Conservation (phyloP, 2,329 filamentous ascomycete species). For the Ceratocystis smalleyi region DNA sequence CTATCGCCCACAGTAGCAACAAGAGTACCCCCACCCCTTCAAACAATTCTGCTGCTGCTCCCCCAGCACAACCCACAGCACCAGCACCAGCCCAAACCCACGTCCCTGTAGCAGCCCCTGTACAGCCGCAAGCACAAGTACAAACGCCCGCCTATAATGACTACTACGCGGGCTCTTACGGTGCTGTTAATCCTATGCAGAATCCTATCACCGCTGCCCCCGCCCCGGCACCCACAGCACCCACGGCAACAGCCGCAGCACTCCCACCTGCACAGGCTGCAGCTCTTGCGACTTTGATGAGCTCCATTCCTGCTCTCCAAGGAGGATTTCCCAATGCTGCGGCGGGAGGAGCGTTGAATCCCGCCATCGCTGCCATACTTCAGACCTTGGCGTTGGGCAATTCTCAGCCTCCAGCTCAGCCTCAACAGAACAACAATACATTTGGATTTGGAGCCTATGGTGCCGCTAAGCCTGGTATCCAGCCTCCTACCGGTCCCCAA, state of each 20-base stretch:
- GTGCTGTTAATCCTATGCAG: conserved; percentile 19
- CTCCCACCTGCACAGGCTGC: conserved; percentile 12
- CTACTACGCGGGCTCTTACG: conserved; percentile 7
- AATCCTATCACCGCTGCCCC: conserved; percentile 18
- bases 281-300: conserved; percentile 13
- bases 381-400: conserved; percentile 14
- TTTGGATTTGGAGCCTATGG: conserved; percentile 7
- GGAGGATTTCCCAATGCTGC: conserved; percentile 10
- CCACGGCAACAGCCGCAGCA: neutral
- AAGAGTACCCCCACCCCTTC: conserved; percentile 30
- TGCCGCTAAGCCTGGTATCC: conserved; percentile 5
- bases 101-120: conserved; percentile 23
- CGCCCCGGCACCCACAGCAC: conserved; percentile 20
- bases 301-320: conserved; percentile 6
- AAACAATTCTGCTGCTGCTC: conserved; percentile 26
- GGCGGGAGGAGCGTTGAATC: conserved; percentile 2
- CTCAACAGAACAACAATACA: neutral
- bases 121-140: conserved; percentile 10
- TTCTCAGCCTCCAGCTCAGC: neutral
- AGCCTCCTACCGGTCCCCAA: conserved; percentile 15
- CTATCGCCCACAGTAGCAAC: conserved; percentile 61
- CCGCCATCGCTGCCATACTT: conserved; percentile 10
- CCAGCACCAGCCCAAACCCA: conserved; percentile 13
- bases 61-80: conserved; percentile 16
- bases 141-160: conserved; percentile 2